Conservation (phyloP, 805 yeast species). For the Candida mattraensis region DNA sequence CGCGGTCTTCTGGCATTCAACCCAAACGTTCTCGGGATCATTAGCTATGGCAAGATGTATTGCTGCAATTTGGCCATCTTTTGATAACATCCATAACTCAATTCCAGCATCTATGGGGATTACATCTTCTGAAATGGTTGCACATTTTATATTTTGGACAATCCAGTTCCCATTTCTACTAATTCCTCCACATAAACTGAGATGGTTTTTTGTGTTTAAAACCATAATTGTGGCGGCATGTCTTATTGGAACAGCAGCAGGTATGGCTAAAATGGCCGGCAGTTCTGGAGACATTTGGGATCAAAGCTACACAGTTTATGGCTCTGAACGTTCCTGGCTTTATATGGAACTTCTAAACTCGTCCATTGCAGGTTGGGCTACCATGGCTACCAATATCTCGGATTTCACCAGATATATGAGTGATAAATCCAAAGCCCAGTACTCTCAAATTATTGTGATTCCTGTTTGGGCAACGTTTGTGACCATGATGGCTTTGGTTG, state of each 20-base stretch:
- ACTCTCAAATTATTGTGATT: conserved; percentile 31
- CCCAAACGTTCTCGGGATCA: conserved; percentile 30
- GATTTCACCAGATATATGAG: conserved; percentile 41
- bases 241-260: conserved; percentile 31
- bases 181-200: conserved; percentile 35
- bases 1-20: conserved; percentile 31
- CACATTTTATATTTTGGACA: conserved; percentile 35
- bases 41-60: conserved; percentile 30
- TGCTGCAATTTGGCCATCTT: conserved; percentile 31
- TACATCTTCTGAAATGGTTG: conserved; percentile 30
- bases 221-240: conserved; percentile 29
- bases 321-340: conserved; percentile 29
- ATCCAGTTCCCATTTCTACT: conserved; percentile 34
- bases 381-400: conserved; percentile 38
- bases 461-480: conserved; percentile 28
- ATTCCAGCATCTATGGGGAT: conserved; percentile 31
- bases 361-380: conserved; percentile 37
- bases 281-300: conserved; percentile 28
- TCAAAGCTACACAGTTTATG: conserved; percentile 20
- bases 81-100: conserved; percentile 23
- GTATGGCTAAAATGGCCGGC: conserved; percentile 34
- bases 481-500: conserved; percentile 35
- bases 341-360: conserved; percentile 29
- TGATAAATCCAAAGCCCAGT: conserved; percentile 31
- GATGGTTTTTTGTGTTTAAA: conserved; percentile 36